These are phyloP conservation scores for Apiotrichum porosum DNA, from an alignment of 1,284 basidiomycete species.

Conservation along the genomic window DNA sequence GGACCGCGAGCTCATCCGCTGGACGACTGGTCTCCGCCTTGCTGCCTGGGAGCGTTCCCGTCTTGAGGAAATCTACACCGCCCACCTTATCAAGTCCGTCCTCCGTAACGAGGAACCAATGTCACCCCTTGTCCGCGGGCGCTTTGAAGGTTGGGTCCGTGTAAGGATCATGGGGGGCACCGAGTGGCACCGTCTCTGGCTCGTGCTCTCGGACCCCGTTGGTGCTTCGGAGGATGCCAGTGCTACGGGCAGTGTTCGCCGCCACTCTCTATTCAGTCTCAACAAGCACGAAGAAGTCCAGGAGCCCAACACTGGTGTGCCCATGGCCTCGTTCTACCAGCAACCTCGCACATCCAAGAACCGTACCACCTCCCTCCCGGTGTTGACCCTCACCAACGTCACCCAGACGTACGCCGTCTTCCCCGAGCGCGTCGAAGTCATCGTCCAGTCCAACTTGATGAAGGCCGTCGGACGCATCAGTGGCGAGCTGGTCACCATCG, in stretches of 20 bases:
- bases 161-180: conserved; percentile 89
- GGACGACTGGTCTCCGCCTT: conserved; percentile 86
- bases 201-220: conserved; percentile 57
- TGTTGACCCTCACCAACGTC: conserved; percentile 44
- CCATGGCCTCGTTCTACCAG: conserved; percentile 46
- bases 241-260: conserved; percentile 23
- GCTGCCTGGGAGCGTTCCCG: conserved; percentile 93
- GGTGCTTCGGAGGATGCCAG: conserved; percentile 16
- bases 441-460: conserved; percentile 77
- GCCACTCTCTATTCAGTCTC: conserved; percentile 44
- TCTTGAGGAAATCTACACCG: conserved; percentile 95
- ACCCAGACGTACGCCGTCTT: conserved; percentile 71
- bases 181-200: conserved; percentile 92
- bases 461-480: conserved; percentile 79
- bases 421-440: conserved; percentile 88
- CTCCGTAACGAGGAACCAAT: conserved; percentile 58
- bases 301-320: conserved; percentile 43
- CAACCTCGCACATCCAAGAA: conserved; percentile 41
- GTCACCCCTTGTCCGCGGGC: conserved; percentile 62
- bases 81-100: conserved; percentile 80
- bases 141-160: conserved; percentile 86
- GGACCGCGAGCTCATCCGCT: conserved; percentile 67
- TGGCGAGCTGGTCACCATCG: conserved; percentile 61
- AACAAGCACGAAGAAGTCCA: conserved; percentile 53
- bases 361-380: conserved; percentile 31